Percentiles rank a stretch among this genome's conserved stretches.
These are phyloP conservation scores for Cryptococcus sp. DNA, from an alignment of 1,284 basidiomycete genomes.

Conservation along the genomic window DNA sequence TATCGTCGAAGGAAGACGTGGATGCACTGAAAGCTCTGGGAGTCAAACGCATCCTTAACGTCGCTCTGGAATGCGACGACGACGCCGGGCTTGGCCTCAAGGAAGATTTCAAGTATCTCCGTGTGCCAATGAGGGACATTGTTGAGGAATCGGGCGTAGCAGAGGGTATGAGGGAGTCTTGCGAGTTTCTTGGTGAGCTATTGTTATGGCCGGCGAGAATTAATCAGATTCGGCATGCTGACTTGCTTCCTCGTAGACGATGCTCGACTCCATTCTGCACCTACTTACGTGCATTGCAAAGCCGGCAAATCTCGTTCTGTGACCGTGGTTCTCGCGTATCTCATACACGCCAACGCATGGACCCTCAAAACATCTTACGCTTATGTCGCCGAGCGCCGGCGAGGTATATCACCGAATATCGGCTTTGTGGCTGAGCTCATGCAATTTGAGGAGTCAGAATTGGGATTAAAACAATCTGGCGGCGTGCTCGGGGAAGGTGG, in stretches of 20 bases:
- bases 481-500: slow-evolving; percentile 56
- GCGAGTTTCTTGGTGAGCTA: slow-evolving; percentile 75
- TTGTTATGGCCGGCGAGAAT: background rate
- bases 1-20: slow-evolving; percentile 72
- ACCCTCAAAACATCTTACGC: slow-evolving; percentile 84
- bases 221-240: background rate
- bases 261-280: slow-evolving; percentile 79
- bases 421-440: slow-evolving; percentile 96
- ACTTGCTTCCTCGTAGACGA: slow-evolving; percentile 65
- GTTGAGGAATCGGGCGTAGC: slow-evolving; percentile 91
- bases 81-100: slow-evolving; percentile 70
- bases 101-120: slow-evolving; percentile 73
- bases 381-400: slow-evolving; percentile 85
- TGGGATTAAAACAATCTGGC: slow-evolving; percentile 77
- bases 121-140: slow-evolving; percentile 89
- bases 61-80: slow-evolving; percentile 86
- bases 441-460: slow-evolving; percentile 88
- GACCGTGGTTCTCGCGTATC: slow-evolving; percentile 94
- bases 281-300: slow-evolving; percentile 95
- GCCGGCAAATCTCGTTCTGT: slow-evolving; percentile 94
- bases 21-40: slow-evolving; percentile 71
- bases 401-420: slow-evolving; percentile 95
- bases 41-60: slow-evolving; percentile 84
- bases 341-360: slow-evolving; percentile 97
- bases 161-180: slow-evolving; percentile 78